Conservation (phyloP, 2,329 filamentous ascomycete species). For the Venturia pyrina region DNA sequence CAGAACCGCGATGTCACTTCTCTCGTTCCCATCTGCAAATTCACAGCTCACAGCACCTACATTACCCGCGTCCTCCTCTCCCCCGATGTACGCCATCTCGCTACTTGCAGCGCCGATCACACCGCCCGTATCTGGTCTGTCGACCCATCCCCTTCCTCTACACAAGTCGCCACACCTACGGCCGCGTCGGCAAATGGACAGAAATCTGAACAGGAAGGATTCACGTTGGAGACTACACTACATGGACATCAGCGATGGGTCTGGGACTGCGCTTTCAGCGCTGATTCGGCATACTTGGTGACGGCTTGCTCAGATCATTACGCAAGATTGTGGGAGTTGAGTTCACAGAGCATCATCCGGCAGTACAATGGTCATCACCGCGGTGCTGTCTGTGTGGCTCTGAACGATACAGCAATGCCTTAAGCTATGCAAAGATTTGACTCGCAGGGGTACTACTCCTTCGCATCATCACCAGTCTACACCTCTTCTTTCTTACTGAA, state of each 20-base stretch:
- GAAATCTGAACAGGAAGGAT: constrained; percentile 41
- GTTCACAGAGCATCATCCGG: constrained; percentile 77
- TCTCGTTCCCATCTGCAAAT: constrained; percentile 77
- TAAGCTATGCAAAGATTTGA: neutral
- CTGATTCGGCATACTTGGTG: constrained; percentile 85
- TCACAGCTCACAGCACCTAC: constrained; percentile 83
- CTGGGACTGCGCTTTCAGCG: constrained; percentile 93
- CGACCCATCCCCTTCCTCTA: constrained; percentile 41
- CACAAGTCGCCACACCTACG: constrained; percentile 15
- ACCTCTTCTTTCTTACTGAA: neutral
- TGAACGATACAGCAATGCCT: constrained; percentile 59
- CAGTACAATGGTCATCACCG: constrained; percentile 94
- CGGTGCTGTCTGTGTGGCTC: constrained; percentile 81
- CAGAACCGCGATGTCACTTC: constrained; percentile 74
- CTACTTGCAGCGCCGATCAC: constrained; percentile 89
- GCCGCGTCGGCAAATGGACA: constrained; percentile 20
- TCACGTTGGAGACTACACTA: constrained; percentile 75
- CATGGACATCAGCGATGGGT: constrained; percentile 92
- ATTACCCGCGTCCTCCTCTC: constrained; percentile 87
- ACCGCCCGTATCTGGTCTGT: constrained; percentile 96
- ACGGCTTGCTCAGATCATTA: constrained; percentile 93
- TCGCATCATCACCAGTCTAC: neutral
- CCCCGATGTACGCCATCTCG: constrained; percentile 86
- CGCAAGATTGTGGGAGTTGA: constrained; percentile 80
- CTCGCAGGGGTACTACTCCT: neutral